Percentiles rank a stretch among this genome's conserved stretches.
Conservation (phyloP, 495 filamentous ascomycete genomes). For the Trypethelium eluteriae region DNA sequence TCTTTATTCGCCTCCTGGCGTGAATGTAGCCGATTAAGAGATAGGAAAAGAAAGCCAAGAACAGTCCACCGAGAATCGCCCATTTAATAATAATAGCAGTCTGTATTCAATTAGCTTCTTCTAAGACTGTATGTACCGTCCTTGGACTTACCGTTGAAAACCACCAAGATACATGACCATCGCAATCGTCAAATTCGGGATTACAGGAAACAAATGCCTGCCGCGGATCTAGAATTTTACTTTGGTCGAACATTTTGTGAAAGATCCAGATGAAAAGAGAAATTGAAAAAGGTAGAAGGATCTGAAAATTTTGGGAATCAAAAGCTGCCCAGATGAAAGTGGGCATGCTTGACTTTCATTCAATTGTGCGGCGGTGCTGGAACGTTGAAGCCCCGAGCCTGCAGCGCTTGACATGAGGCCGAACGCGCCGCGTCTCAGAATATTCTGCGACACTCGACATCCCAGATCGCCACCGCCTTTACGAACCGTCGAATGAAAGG, state of each 20-base stretch:
- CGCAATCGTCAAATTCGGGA: slow-evolving; percentile 6
- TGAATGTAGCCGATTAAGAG: slow-evolving; percentile 55
- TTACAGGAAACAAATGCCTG: background rate
- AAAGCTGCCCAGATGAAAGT: background rate
- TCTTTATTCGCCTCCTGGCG: slow-evolving; percentile 55
- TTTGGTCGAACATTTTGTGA: background rate
- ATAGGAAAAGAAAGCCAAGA: slow-evolving; percentile 46
- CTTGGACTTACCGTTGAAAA: background rate
- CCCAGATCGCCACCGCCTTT: background rate
- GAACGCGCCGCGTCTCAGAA: slow-evolving; percentile 2
- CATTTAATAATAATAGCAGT: slow-evolving; percentile 59
- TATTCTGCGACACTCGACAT: background rate
- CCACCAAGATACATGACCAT: background rate
- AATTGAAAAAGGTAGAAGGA: background rate
- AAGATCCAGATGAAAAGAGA: background rate
- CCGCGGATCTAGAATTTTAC: background rate
- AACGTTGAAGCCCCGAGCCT: slow-evolving; percentile 5
- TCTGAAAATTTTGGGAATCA: background rate
- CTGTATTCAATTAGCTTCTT: slow-evolving; percentile 30
- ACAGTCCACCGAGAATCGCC: slow-evolving; percentile 47
- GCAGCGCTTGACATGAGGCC: slow-evolving; percentile 3
- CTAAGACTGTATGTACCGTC: too few species aligned
- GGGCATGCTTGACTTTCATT: slow-evolving; percentile 4
- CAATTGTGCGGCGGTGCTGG: slow-evolving; percentile 3
- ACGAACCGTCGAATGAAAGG: background rate